Evolutionary conservation across 352 stramenopile species (phyloP).

Genomic region (Phytophthora hibernalis): DNA sequence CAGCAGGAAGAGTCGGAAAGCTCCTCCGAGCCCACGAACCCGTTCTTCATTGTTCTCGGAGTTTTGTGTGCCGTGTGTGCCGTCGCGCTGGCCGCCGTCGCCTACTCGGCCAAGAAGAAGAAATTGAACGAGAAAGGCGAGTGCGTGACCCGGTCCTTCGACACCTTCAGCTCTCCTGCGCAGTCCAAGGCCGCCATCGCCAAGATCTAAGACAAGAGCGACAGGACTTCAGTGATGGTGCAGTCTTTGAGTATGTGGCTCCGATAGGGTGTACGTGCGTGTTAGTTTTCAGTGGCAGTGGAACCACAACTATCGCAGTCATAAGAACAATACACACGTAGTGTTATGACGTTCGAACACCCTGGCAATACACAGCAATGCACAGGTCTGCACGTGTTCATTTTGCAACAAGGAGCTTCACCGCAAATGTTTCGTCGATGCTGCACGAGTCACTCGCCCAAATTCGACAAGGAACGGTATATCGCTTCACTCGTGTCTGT

Average conservation of each 20-base stretch:
- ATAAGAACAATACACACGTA: constrained; percentile 37
- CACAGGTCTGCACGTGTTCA: too few species aligned
- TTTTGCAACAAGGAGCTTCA: too few species aligned
- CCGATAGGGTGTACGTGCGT: constrained; percentile 32
- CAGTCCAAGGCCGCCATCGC: constrained; percentile 36
- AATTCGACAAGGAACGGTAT: too few species aligned
- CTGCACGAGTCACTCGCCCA: too few species aligned
- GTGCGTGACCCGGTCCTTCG: constrained; percentile 34
- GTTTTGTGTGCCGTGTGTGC: constrained; percentile 28
- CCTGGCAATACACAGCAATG: background rate
- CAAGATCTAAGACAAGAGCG: constrained; percentile 38
- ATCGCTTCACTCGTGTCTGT: background rate
- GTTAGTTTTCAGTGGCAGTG: constrained; percentile 41
- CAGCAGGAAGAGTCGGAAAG: constrained; percentile 16
- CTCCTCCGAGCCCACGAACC: constrained; percentile 14
- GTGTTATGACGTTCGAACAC: constrained; percentile 23
- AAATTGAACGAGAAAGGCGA: constrained; percentile 31
- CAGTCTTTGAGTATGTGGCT: constrained; percentile 12
- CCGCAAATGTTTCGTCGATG: background rate
- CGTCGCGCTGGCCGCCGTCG: constrained; percentile 31
- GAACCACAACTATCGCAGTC: constrained; percentile 38
- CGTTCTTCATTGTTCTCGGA: constrained; percentile 31
- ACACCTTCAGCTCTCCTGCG: constrained; percentile 39
- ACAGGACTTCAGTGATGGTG: background rate
- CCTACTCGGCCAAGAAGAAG: constrained; percentile 37